Evolutionary conservation across 768 basidiomycete genomes (phyloP), one percentile per base, ranked within the genome.

Genomic region (Boletus rubescentipes): DNA sequence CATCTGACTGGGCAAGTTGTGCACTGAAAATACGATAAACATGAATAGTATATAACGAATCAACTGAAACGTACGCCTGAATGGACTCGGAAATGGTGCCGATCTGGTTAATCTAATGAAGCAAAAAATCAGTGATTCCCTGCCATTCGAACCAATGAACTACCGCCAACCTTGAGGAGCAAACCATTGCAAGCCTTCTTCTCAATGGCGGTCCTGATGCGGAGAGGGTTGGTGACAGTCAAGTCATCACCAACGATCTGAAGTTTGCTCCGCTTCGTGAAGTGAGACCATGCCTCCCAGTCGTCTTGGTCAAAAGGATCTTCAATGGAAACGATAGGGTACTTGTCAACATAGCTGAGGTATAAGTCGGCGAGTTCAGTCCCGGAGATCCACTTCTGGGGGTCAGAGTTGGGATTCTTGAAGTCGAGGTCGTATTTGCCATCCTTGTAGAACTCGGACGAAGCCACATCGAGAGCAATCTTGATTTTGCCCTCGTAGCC

Each of bases 221-320:
- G 87, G 58, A 86, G 74, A 38, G 93, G 91, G 84, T 99, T 99
- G 67, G 97, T 98, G 64, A 99, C 97, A 14, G 94, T 96, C 77
- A 99, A 75, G 72, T 99, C 97, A 66, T 98, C 96, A 65, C 92
- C 92, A 59, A 95, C 93, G 60, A 95, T 88, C 77, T 96, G 93
- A 71, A 95, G 88, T 21, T 81, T 80, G 66, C 86, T 81, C 58
- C 83, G 73, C 64, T 77, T 74, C 64, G 90, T 97, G 77, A 98
- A 92, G 79, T 93, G 86, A 35, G 84, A 77, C 97, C 97, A 99
- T 38, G 94, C 93, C 71, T 93, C 93, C 93, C 93, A 98, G 78
- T 99, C 97, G 71, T 99, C 97, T 79, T 99, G 95, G 75, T 98
- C 96, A 77, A 99, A 99, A 72, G 97, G 96, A 73, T 99, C 97